phyloP scores from a whole-genome alignment of 805 yeast species.

The Nakazawaea holstii region DNA sequence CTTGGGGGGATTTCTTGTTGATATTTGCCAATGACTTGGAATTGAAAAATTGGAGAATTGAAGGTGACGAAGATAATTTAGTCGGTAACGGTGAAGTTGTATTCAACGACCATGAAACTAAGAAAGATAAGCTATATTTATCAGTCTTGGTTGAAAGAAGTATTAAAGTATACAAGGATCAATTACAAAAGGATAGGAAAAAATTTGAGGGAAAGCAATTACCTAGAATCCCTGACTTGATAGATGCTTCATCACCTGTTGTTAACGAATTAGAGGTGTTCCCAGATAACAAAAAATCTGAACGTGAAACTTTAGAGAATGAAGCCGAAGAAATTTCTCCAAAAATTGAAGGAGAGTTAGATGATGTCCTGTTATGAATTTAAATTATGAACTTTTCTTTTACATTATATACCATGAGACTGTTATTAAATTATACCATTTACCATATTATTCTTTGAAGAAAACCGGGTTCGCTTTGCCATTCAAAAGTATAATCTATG shows the following conservation, averaged over 20 bases:
- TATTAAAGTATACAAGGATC: slow-evolving; percentile 7
- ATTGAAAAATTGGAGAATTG: slow-evolving; percentile 62
- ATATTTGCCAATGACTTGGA: slow-evolving; percentile 81
- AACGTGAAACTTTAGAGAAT: not conserved
- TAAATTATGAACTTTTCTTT: not conserved
- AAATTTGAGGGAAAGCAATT: not conserved
- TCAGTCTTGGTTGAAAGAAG: slow-evolving; percentile 32
- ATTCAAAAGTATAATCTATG: slow-evolving; percentile 53
- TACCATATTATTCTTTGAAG: slow-evolving; percentile 89
- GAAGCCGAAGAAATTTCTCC: slow-evolving; percentile 1
- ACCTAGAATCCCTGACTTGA: slow-evolving; percentile 7
- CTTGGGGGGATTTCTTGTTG: slow-evolving; percentile 82
- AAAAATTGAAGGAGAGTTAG: slow-evolving; percentile 5
- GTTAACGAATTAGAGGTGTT: slow-evolving; percentile 9
- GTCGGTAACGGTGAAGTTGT: slow-evolving; percentile 69
- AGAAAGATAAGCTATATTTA: slow-evolving; percentile 36
- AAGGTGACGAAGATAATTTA: slow-evolving; percentile 54
- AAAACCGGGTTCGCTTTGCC: slow-evolving; percentile 55
- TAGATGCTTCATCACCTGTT: slow-evolving; percentile 8
- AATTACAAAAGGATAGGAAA: slow-evolving; percentile 1
- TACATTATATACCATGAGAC: not conserved
- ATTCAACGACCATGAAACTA: slow-evolving; percentile 51
- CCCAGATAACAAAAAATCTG: slow-evolving; percentile 1
- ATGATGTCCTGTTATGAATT: slow-evolving; percentile 6
- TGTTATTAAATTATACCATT: slow-evolving; percentile 7